Conservation (phyloP, 164 flowering plant genomes). For the Sedum album region DNA sequence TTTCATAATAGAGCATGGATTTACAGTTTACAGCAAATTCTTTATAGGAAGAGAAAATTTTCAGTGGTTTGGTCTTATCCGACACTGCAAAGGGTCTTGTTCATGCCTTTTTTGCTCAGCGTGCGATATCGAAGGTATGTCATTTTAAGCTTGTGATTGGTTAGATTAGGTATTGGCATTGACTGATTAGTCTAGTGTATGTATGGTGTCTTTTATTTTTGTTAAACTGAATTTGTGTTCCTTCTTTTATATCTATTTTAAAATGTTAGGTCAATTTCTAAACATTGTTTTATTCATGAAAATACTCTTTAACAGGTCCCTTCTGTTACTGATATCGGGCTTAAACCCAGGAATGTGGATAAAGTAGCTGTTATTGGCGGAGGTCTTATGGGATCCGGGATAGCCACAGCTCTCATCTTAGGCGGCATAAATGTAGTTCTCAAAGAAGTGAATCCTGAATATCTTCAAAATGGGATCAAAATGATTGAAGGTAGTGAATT, state of each 20-base stretch:
- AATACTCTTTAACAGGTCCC: constrained; percentile 52
- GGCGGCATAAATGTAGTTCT: constrained; percentile 63
- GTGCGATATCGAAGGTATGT: constrained; percentile 62
- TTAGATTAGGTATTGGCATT: not conserved
- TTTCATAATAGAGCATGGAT: not conserved
- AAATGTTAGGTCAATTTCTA: not conserved
- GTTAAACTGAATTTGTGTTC: not conserved
- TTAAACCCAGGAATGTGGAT: constrained; percentile 54
- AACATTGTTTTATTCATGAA: not conserved
- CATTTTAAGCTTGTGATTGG: not conserved
- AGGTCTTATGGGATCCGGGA: constrained; percentile 97
- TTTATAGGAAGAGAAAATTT: constrained; percentile 53
- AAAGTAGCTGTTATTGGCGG: constrained; percentile 88
- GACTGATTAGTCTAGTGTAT: not conserved
- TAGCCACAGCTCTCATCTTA: constrained; percentile 76
- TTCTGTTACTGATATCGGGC: constrained; percentile 63
- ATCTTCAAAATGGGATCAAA: constrained; percentile 71
- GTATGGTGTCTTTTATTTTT: not conserved
- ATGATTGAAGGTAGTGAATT: constrained; percentile 52
- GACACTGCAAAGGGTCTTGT: constrained; percentile 60
- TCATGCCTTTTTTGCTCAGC: constrained; percentile 61
- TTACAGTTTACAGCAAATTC: constrained; percentile 7
- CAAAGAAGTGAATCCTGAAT: constrained; percentile 79
- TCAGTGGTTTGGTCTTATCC: constrained; percentile 34
- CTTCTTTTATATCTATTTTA: not conserved